Percentiles rank a stretch among this genome's conserved stretches.
Evolutionary conservation across 129 eudicot species (phyloP).

Genomic region (Centaurea solstitialis): DNA sequence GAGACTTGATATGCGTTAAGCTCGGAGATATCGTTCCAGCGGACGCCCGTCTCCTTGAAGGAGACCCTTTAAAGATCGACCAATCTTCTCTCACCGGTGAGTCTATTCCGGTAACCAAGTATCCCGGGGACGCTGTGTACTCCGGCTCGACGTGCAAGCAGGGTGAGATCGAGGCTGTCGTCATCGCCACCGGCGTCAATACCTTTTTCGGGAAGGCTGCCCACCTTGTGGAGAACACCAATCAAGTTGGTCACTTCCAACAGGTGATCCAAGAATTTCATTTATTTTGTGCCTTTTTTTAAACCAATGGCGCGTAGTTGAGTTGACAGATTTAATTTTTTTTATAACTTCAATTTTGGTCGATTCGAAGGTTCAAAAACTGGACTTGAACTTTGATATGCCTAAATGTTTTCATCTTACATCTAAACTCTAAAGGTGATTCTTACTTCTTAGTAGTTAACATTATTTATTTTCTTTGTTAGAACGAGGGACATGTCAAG

Average conservation of each 20-base stretch:
- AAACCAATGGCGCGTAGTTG: no score
- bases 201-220: constrained; percentile 95
- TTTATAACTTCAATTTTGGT: no score
- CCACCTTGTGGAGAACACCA: constrained; percentile 85
- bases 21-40: constrained; percentile 87
- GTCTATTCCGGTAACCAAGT: constrained; percentile 67
- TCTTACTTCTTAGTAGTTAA: no score
- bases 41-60: constrained; percentile 83
- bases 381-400: no score
- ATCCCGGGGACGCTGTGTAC: constrained; percentile 70
- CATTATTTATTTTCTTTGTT: no score
- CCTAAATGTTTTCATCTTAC: no score
- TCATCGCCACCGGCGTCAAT: constrained; percentile 87
- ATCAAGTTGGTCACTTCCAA: constrained; percentile 87
- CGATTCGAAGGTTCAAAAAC: no score
- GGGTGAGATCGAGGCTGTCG: constrained; percentile 81
- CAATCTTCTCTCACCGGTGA: constrained; percentile 78
- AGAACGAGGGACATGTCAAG: no score
- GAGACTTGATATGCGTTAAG: constrained; percentile 74
- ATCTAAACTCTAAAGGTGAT: no score
- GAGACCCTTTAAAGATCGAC: constrained; percentile 80
- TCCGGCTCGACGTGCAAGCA: constrained; percentile 93
- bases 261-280: constrained; percentile 32
- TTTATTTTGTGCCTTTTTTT: not conserved
- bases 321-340: no score